These are phyloP conservation scores for Nannizziopsis barbatae DNA, from an alignment of 2,329 filamentous ascomycete genomes.

Conservation along the genomic window DNA sequence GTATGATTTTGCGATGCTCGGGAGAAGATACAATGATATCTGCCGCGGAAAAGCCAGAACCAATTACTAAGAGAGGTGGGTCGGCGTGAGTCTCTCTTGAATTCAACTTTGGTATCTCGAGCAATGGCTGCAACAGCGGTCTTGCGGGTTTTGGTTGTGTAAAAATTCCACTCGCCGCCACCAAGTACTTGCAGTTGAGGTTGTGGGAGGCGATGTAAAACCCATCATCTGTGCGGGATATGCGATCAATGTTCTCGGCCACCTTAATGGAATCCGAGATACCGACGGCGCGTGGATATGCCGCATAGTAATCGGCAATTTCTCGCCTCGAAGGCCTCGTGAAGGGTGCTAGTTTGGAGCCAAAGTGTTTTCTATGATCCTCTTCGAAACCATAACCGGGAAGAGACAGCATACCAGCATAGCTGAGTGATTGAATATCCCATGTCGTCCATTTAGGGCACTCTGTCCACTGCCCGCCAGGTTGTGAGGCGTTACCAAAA, in stretches of 20 bases:
- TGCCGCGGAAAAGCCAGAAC: constrained; percentile 52
- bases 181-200: constrained; percentile 45
- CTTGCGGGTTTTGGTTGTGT: constrained; percentile 44
- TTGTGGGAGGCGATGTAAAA: constrained; percentile 43
- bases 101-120: constrained; percentile 21
- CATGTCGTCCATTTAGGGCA: constrained; percentile 42
- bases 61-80: constrained; percentile 44
- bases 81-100: constrained; percentile 9
- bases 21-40: constrained; percentile 49
- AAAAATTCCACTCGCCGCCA: constrained; percentile 51
- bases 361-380: constrained; percentile 37
- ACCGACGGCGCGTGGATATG: constrained; percentile 44
- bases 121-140: constrained; percentile 39
- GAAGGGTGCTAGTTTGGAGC: constrained; percentile 39
- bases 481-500: constrained; percentile 40
- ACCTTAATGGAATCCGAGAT: constrained; percentile 41
- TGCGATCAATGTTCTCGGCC: constrained; percentile 31
- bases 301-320: constrained; percentile 45
- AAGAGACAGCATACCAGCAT: constrained; percentile 51
- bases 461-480: constrained; percentile 51
- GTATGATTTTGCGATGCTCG: constrained; percentile 43
- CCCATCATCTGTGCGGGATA: constrained; percentile 37
- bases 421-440: constrained; percentile 50
- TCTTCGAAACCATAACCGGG: constrained; percentile 49
- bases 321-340: constrained; percentile 45